Base-by-base conservation (phyloP, 139 green algal species). In the Astrephomene gubernaculifera region DNA sequence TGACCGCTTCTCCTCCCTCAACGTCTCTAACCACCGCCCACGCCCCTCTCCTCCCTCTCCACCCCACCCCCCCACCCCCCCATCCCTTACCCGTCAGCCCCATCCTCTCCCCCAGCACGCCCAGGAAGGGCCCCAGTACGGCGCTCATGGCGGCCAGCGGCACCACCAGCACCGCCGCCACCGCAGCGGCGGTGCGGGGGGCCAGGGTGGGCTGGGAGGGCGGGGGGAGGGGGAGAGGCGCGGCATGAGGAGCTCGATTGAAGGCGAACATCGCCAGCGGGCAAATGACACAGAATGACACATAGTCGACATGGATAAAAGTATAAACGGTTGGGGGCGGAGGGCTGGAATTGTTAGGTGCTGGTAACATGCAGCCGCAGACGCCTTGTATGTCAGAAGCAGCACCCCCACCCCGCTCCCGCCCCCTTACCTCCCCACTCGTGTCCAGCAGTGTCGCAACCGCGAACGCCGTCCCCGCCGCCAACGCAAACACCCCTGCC, bases 91-190 rank as follows among this genome's bases (percentile, higher is more conserved):
- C 86, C 2, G 63, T 84, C 25, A 90, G 36, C 10, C 52, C 72
- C 86, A 90, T 90, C 49, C 86, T 71, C 65, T 90, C 86, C 80
- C 87, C 84, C 39, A 90, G 54, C 24, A 90, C 81, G n/a, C 44
- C 57, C 71, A 87, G 79, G 67, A 85, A 90, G n/a, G 85, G 69
- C 53, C 63, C 69, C 67, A 89, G 41, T n/a, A 72, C 76, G 39
- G 68, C 69, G 19, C 49, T 53, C 67, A 79, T 70, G 27, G 57
- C 68, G 21, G 29, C 52, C 53, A 86, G 52, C 10, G 81, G 81
- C 65, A 79, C 36, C 4, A 41, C 63, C 19, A 38, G 25, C 31
- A 86, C 45, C 19, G 74, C 64, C 63, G 76, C 35, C 29, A 88
- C 61, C 22, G 43, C 61, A 6, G 35, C 53, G 12, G 38, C 36